A percentile compares a stretch with the other conserved stretches of the same genome.
phyloP scores from a whole-genome alignment of 306 rosid species.

The Sophora flavescens region DNA sequence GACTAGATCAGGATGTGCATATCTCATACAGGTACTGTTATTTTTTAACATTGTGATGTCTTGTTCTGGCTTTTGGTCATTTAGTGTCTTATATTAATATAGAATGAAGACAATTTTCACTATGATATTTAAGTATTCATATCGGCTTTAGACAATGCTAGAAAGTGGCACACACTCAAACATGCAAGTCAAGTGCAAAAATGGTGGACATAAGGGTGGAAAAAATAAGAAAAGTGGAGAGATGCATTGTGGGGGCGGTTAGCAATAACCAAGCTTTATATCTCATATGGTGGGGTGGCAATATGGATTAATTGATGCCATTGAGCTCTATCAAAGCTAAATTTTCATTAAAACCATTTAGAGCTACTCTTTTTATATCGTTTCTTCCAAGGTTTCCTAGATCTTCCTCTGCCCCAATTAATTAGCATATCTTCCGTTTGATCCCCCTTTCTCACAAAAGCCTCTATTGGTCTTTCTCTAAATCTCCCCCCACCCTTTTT shows the following conservation, averaged over 20 bases:
- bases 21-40: slow-evolving; percentile 84
- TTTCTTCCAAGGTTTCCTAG: not conserved
- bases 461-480: not conserved
- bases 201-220: not conserved
- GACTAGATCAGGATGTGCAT: slow-evolving; percentile 98
- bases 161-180: not conserved
- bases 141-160: slow-evolving; percentile 18
- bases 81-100: slow-evolving; percentile 7
- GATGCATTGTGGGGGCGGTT: not conserved
- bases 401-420: not conserved
- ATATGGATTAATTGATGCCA: not conserved
- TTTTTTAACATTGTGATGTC: slow-evolving; percentile 29
- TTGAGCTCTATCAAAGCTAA: not conserved
- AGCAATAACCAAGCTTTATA: slow-evolving; percentile 6
- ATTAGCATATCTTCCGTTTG: not conserved
- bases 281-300: not conserved
- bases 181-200: not conserved
- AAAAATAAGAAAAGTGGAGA: not conserved
- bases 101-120: slow-evolving; percentile 16
- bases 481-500: not conserved
- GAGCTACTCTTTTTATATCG: not conserved
- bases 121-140: slow-evolving; percentile 9
- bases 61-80: slow-evolving; percentile 22
- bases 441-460: not conserved
- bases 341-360: not conserved